Conservation (phyloP, 1,284 basidiomycete genomes). For the Sporisorium exsertum region DNA sequence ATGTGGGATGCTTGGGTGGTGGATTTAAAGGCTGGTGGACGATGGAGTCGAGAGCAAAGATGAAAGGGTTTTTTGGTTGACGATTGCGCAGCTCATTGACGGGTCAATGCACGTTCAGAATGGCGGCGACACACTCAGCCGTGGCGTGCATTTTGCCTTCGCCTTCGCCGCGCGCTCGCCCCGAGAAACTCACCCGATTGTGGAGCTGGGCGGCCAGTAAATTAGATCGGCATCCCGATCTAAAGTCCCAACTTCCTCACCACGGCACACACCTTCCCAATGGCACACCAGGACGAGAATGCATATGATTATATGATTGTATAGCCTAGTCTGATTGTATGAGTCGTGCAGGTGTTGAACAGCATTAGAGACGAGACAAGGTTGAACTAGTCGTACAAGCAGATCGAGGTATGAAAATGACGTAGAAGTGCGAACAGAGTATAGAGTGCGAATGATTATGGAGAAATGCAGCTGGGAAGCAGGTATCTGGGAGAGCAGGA, state of each 20-base stretch:
- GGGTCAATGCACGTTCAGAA: slow-evolving; percentile 24
- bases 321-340: slow-evolving; percentile 34
- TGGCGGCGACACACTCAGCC: not conserved
- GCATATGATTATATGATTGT: not conserved
- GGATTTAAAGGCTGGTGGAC: slow-evolving; percentile 1
- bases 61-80: no score
- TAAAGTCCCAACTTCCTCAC: not conserved
- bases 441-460: slow-evolving; percentile 12
- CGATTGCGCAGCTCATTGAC: slow-evolving; percentile 19
- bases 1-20: not conserved
- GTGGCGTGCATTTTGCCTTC: not conserved
- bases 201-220: slow-evolving; percentile 15
- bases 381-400: slow-evolving; percentile 58
- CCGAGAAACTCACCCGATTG: not conserved
- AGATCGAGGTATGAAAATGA: slow-evolving; percentile 11
- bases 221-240: not conserved
- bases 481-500: slow-evolving; percentile 34
- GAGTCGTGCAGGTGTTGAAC: slow-evolving; percentile 50
- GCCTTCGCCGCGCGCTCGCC: not conserved
- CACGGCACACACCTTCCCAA: not conserved
- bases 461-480: slow-evolving; percentile 11
- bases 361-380: slow-evolving; percentile 50
- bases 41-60: slow-evolving; percentile 1
- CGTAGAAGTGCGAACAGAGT: slow-evolving; percentile 20
- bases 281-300: not conserved